These are phyloP conservation scores for Myxozyma neglecta DNA, from an alignment of 805 yeast genomes.

Conservation along the genomic window DNA sequence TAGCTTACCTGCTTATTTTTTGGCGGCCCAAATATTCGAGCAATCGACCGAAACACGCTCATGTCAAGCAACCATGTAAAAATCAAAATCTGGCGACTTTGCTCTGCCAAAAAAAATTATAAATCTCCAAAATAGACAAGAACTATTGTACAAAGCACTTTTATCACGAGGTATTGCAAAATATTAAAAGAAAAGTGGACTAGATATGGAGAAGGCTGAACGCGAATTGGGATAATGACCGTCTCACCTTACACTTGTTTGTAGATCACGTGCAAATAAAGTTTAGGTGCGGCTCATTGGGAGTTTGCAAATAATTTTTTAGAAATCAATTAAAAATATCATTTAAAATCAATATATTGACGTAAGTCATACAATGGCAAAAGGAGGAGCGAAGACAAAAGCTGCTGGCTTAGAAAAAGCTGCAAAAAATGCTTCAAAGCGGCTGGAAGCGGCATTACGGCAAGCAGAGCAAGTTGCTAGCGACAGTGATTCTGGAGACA, in stretches of 20 bases:
- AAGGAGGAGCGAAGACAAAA: not conserved
- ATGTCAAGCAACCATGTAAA: not conserved
- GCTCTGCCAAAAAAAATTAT: not conserved
- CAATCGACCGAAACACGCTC: not conserved
- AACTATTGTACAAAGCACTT: no score
- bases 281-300: conserved; percentile 7
- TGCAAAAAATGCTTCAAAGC: conserved; percentile 1
- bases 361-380: not conserved
- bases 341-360: not conserved
- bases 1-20: not conserved
- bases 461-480: conserved; percentile 39
- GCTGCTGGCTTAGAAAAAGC: not conserved
- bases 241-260: no score
- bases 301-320: conserved; percentile 3
- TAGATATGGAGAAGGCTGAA: no score
- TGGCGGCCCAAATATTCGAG: not conserved
- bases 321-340: not conserved
- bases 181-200: no score
- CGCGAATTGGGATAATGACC: no score
- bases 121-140: no score
- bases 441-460: conserved; percentile 6
- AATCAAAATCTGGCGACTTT: not conserved
- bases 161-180: no score
- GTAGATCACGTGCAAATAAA: no score
- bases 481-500: conserved; percentile 37